Evolutionary conservation across 192 early-diverging fungal species (phyloP).

Genomic region (Entomortierella beljakovae): DNA sequence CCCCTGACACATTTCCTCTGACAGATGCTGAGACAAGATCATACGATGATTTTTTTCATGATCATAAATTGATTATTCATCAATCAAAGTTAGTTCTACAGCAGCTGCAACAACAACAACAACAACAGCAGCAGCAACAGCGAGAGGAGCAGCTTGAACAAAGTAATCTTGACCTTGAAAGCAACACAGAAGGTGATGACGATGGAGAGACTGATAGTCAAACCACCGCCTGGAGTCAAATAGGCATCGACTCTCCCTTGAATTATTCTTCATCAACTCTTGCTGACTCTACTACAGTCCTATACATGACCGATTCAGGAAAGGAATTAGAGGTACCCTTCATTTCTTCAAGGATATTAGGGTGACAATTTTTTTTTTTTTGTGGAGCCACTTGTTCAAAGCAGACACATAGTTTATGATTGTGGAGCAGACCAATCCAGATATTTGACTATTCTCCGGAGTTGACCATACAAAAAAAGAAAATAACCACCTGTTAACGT

Average conservation of each 20-base stretch:
- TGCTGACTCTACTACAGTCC: slow-evolving; percentile 11
- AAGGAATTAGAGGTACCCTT: slow-evolving; percentile 17
- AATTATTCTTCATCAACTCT: slow-evolving; percentile 41
- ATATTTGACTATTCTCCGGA: too few relatives aligned
- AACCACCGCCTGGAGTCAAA: slow-evolving; percentile 24
- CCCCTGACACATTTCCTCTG: background rate
- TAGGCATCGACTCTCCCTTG: slow-evolving; percentile 36
- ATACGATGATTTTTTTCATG: slow-evolving; percentile 31
- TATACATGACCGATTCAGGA: slow-evolving; percentile 14
- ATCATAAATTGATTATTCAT: slow-evolving; percentile 35
- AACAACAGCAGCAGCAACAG: slow-evolving; percentile 7
- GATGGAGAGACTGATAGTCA: slow-evolving; percentile 25
- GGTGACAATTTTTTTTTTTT: background rate
- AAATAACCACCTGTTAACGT: too few relatives aligned
- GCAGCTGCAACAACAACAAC: slow-evolving; percentile 17
- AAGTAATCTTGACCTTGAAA: background rate
- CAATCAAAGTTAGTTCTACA: slow-evolving; percentile 16
- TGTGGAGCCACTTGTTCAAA: background rate
- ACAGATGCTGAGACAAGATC: slow-evolving; percentile 19
- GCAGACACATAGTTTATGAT: background rate
- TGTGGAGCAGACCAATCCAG: background rate
- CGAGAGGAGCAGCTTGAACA: background rate
- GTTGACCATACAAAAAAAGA: too few relatives aligned
- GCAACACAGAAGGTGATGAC: slow-evolving; percentile 8
- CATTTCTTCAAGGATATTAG: background rate